Evolutionary conservation across 495 filamentous ascomycete genomes (phyloP), one percentile per base, ranked within the genome.

Genomic region (Trichoderma orchidacearum): DNA sequence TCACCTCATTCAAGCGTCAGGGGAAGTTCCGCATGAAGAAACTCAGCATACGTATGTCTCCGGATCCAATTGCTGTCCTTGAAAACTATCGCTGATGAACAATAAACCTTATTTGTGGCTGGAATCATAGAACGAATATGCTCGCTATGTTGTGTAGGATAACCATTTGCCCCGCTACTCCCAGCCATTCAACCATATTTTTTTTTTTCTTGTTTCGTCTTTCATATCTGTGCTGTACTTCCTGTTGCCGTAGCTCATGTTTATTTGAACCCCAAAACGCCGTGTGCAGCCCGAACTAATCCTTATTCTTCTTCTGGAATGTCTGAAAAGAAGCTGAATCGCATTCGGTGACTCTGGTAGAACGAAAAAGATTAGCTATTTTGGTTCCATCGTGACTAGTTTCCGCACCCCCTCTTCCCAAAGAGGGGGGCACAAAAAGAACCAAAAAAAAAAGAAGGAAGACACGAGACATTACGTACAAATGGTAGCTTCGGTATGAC

Each of bases 401-500:
- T 30, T 27, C 28, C n/a, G 27, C 11, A 8, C 55, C 30, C 12
- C 32, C 8, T 8, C 32, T 36, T 8, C 9, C 32, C 32, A 56
- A 23, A 13, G 3, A 17, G 9, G 25, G 6, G 25, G 34, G n/a
- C 54, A 34, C 28, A 52, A 56, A 5, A 51, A 29, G 54, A 57
- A 30, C 13, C n/a, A n/a, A n/a, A n/a, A n/a, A n/a, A n/a, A n/a
- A n/a, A n/a, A n/a, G n/a, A n/a, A n/a, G n/a, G n/a, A n/a, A n/a
- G 35, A 52, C 30, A 55, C 29, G 50, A 32, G 29, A 55, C 28
- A 30, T 41, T 29, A 80, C 91, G 71, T 78, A 97, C 93, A 64
- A 84, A 89, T 58, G 93, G 93, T 61, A 98, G 71, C 72, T 98
- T 98, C 29, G 93, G 93, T 66, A 98, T 90, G 50, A 98, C 86